phyloP scores from a whole-genome alignment of 371 early-diverging fungal species.

The Circinella minor region DNA sequence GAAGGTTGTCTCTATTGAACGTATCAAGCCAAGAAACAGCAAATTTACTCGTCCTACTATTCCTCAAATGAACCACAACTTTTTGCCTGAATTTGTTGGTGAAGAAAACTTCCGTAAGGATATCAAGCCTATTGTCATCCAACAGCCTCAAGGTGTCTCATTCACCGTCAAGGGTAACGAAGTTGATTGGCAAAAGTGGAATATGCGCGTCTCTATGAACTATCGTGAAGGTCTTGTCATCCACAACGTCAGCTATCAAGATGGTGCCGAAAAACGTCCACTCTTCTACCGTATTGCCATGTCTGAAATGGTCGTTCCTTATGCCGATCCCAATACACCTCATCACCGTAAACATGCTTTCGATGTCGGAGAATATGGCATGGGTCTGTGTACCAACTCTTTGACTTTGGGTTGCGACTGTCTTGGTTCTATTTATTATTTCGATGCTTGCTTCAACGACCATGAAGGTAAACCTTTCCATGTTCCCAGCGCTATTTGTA shows the following conservation, averaged over 20 bases:
- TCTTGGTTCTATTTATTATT: slow-evolving; percentile 59
- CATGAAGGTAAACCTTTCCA: slow-evolving; percentile 51
- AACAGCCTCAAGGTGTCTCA: slow-evolving; percentile 60
- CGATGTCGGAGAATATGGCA: slow-evolving; percentile 60
- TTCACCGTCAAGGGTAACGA: slow-evolving; percentile 54
- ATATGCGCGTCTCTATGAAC: slow-evolving; percentile 60
- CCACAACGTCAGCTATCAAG: slow-evolving; percentile 55
- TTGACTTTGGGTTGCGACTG: slow-evolving; percentile 59
- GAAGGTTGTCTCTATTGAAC: slow-evolving; percentile 52
- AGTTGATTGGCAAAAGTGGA: slow-evolving; percentile 65
- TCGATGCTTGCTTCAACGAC: slow-evolving; percentile 57
- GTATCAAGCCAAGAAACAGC: slow-evolving; percentile 49
- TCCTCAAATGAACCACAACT: slow-evolving; percentile 51
- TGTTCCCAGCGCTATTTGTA: slow-evolving; percentile 56
- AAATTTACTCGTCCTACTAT: slow-evolving; percentile 55
- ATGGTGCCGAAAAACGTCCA: slow-evolving; percentile 50
- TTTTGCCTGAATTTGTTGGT: slow-evolving; percentile 56
- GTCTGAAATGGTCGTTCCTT: slow-evolving; percentile 63
- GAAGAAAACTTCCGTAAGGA: slow-evolving; percentile 52
- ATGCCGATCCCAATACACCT: slow-evolving; percentile 53
- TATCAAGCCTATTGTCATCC: slow-evolving; percentile 56
- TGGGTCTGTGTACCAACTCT: slow-evolving; percentile 57
- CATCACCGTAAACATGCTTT: slow-evolving; percentile 56
- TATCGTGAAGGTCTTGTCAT: slow-evolving; percentile 62
- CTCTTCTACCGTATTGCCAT: slow-evolving; percentile 56